Conservation (phyloP, 225 moss, liverwort and hornwort species). For the Straminergon stramineum region DNA sequence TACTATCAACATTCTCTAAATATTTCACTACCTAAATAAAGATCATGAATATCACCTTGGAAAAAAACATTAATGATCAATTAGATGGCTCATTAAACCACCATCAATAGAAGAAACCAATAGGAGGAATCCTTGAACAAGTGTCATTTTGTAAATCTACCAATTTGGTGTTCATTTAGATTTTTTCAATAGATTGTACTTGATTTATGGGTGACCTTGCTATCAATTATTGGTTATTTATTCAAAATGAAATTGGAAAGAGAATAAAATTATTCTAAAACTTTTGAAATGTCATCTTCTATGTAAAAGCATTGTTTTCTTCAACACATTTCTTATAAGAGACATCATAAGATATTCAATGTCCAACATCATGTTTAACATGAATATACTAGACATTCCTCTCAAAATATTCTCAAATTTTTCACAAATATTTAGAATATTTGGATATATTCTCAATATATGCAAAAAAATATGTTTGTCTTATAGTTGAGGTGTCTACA, state of each 20-base stretch:
- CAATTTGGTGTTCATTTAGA: neutral
- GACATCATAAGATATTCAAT: neutral
- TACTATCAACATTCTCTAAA: neutral
- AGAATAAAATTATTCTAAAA: fast-evolving
- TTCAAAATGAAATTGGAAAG: neutral
- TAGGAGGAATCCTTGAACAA: neutral
- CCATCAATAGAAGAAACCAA: neutral
- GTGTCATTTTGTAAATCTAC: neutral
- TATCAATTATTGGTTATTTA: neutral
- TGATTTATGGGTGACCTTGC: fast-evolving
- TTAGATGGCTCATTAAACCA: neutral
- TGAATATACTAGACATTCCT: neutral
- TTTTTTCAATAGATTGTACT: neutral
- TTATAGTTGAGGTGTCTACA: neutral
- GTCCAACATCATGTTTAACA: fast-evolving
- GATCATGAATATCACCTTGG: neutral
- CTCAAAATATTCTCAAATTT: neutral
- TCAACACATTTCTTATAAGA: neutral
- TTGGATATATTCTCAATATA: neutral
- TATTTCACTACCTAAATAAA: neutral
- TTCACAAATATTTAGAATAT: neutral
- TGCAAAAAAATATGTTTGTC: neutral
- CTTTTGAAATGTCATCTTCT: neutral
- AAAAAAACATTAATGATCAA: neutral
- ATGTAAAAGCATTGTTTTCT: neutral